Conservation (phyloP, 2,329 filamentous ascomycete species). For the Aspergillus fijiensis region DNA sequence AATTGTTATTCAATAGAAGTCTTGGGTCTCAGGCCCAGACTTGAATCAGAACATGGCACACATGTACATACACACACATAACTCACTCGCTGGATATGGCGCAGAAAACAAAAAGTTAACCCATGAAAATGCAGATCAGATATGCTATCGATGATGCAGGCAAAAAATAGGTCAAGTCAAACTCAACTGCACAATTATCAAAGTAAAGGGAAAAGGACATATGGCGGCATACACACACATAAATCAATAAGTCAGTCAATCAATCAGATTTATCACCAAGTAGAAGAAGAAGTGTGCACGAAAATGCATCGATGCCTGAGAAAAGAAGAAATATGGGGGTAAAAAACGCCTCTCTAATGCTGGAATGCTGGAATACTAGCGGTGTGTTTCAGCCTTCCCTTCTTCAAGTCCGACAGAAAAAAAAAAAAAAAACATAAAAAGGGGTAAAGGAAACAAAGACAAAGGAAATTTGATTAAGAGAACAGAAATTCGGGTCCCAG, state of each 20-base stretch:
- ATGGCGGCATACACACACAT: constrained; percentile 91
- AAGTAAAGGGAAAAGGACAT: neutral
- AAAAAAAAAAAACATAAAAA: constrained; percentile 16
- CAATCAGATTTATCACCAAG: constrained; percentile 3
- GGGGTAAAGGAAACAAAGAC: constrained; percentile 13
- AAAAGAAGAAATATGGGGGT: constrained; percentile 9
- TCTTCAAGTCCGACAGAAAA: constrained; percentile 12
- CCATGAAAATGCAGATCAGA: constrained; percentile 23
- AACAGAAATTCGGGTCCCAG: constrained; percentile 15
- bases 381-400: constrained; percentile 19
- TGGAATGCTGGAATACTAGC: constrained; percentile 27
- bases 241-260: constrained; percentile 10
- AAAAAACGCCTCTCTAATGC: constrained; percentile 31
- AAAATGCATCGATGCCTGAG: constrained; percentile 21
- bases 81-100: constrained; percentile 3
- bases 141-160: constrained; percentile 18
- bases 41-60: neutral
- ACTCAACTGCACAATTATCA: too few species aligned
- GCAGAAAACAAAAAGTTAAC: neutral
- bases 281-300: constrained; percentile 9
- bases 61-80: neutral
- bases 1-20: neutral
- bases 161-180: neutral
- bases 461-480: constrained; percentile 20
- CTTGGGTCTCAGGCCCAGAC: neutral